Percentiles rank a stretch among this genome's conserved stretches.
These are phyloP conservation scores for Wilcoxina mikolae DNA, from an alignment of 495 filamentous ascomycete species.

Conservation along the genomic window DNA sequence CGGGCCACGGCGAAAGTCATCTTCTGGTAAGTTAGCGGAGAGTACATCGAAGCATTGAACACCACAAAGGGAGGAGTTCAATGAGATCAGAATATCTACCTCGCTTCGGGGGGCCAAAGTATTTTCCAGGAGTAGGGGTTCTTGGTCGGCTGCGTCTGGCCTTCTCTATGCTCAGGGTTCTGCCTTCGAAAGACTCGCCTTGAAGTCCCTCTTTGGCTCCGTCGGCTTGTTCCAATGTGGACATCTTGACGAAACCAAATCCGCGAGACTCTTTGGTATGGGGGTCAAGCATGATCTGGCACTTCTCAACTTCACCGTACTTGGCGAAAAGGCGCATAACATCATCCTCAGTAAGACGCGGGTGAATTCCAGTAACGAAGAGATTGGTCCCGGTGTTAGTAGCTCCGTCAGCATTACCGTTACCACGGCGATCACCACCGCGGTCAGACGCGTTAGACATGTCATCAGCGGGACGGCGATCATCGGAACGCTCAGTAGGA, in stretches of 20 bases:
- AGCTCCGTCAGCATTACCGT: slow-evolving; percentile 61
- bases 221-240: slow-evolving; percentile 80
- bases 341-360: slow-evolving; percentile 77
- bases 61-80: slow-evolving; percentile 2
- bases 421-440: slow-evolving; percentile 43
- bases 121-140: slow-evolving; percentile 95
- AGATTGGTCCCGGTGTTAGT: slow-evolving; percentile 92
- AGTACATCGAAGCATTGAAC: slow-evolving; percentile 8
- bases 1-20: slow-evolving; percentile 44
- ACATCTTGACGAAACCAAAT: slow-evolving; percentile 99
- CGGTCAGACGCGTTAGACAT: slow-evolving; percentile 36
- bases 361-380: slow-evolving; percentile 96
- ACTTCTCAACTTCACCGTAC: slow-evolving; percentile 95
- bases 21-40: slow-evolving; percentile 25
- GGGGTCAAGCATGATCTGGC: slow-evolving; percentile 98
- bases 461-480: slow-evolving; percentile 31
- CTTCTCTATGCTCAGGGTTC: slow-evolving; percentile 97
- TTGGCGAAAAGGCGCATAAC: slow-evolving; percentile 94
- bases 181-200: slow-evolving; percentile 88
- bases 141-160: slow-evolving; percentile 85
- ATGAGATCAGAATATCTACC: slow-evolving; percentile 42
- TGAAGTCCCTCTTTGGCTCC: slow-evolving; percentile 92
- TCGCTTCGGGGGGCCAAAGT: slow-evolving; percentile 96
- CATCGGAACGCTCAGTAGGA: slow-evolving; percentile 29
- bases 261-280: slow-evolving; percentile 97